Percentiles rank a stretch among this genome's conserved stretches.
phyloP scores from a whole-genome alignment of 768 basidiomycete genomes.

The Macrolepiota albuminosa region DNA sequence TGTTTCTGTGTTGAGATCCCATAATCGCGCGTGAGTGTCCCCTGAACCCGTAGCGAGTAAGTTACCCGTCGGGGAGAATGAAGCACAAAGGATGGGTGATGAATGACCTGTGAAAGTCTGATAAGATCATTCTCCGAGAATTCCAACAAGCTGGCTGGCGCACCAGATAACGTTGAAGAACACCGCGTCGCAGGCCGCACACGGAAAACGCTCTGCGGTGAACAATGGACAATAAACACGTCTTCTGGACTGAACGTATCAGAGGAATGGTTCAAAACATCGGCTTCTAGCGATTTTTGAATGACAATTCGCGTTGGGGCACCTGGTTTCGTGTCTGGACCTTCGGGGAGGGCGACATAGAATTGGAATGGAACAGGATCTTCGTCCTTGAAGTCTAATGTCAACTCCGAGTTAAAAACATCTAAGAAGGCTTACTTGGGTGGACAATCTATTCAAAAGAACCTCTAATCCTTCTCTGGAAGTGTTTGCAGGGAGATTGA shows the following conservation, averaged over 20 bases:
- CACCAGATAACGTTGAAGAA: conserved; percentile 86
- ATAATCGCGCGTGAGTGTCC: conserved; percentile 87
- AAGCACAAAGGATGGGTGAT: conserved; percentile 90
- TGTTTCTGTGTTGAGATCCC: conserved; percentile 91
- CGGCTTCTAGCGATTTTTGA: conserved; percentile 76
- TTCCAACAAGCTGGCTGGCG: conserved; percentile 11
- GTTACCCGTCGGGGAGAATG: conserved; percentile 91
- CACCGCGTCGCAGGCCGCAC: conserved; percentile 93
- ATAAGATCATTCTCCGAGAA: background rate
- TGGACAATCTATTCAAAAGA: conserved; percentile 83
- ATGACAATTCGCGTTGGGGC: conserved; percentile 78
- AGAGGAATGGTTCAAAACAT: conserved; percentile 72
- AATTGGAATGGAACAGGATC: conserved; percentile 93
- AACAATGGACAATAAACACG: conserved; percentile 81
- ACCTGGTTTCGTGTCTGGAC: conserved; percentile 40
- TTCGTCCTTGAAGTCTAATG: conserved; percentile 49
- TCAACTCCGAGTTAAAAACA: conserved; percentile 10
- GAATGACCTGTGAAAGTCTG: conserved; percentile 62
- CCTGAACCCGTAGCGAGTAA: conserved; percentile 93
- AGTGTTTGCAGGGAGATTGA: conserved; percentile 86
- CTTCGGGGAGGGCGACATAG: conserved; percentile 70
- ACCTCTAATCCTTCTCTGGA: conserved; percentile 79
- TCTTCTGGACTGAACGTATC: conserved; percentile 80
- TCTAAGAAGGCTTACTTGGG: conserved; percentile 46
- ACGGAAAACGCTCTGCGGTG: conserved; percentile 93